Evolutionary conservation across 805 yeast species (phyloP), one percentile per base, ranked within the genome.

Genomic region (Pichia nanzhaoensis): DNA sequence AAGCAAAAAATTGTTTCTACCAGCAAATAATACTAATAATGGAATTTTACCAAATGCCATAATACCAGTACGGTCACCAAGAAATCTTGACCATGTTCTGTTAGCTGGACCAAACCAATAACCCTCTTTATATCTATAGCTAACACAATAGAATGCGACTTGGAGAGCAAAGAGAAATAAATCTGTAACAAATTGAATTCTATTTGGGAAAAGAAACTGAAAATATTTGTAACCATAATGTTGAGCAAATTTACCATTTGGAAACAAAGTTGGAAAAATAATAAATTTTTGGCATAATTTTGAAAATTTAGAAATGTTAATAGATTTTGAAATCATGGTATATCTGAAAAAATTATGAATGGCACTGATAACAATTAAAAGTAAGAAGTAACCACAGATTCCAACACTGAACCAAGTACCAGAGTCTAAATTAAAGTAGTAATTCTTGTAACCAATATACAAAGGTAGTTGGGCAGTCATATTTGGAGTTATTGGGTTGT

Each of bases 1-100:
- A 39, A 60, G 60, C 44, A 71, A 56, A 34, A 73, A 58, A 55
- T 70, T 71, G 51, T 72, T 73, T 50, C 77, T 60, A 34, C 78
- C 78, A 5, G 74, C 69, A 55, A 74, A 73, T 34, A 74, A 58
- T n/a, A 74, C 57, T 35, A 70, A 49, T 10, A 62, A 49, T 2
- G 79, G 78, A 31, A 71, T 58, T 34, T 55, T 48, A 45, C 70
- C 55, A 61, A 63, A 70, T n/a, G 70, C 51, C 28, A 60, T 53
- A 51, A 69, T 59, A 37, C 74, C 76, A 5, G 73, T 55, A 57
- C 78, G 53, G 44, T 58, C 63, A 12, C 51, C 58, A 30, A 58
- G 34, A 18, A 37, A 48, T 46, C 57, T 51, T 34, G 53, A 70
- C 59, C 42, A 66, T 54, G 50, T 62, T 44, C 67, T 65, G 57